These are phyloP conservation scores for Beauveria australis DNA, from an alignment of 2,329 filamentous ascomycete genomes.

Conservation along the genomic window DNA sequence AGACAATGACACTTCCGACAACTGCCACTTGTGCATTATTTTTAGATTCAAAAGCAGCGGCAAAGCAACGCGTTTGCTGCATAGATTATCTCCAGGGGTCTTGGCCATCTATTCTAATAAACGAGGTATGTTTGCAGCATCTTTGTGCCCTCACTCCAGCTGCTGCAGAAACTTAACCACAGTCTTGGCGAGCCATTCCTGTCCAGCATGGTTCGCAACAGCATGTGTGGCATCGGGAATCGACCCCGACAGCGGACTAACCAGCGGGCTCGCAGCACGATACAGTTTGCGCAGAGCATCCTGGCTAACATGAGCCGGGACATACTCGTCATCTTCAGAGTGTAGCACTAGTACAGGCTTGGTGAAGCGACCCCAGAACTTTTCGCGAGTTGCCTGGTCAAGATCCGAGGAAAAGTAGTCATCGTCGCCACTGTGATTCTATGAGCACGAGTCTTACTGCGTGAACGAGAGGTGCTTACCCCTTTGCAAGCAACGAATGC, in stretches of 20 bases:
- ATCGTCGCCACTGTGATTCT: constrained; percentile 54
- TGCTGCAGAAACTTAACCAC: constrained; percentile 38
- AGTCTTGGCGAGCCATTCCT: constrained; percentile 40
- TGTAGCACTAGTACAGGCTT: constrained; percentile 57
- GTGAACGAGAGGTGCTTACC: constrained; percentile 30
- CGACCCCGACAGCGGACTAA: constrained; percentile 42
- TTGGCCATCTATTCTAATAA: too few relatives aligned
- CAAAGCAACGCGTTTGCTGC: too few relatives aligned
- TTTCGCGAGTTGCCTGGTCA: constrained; percentile 41
- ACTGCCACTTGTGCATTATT: too few relatives aligned
- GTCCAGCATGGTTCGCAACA: constrained; percentile 36
- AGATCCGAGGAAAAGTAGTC: constrained; percentile 84
- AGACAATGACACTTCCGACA: too few relatives aligned
- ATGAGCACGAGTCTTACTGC: not conserved
- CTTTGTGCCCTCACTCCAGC: constrained; percentile 9
- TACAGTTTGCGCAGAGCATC: constrained; percentile 49
- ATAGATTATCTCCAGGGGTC: too few relatives aligned
- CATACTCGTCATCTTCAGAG: constrained; percentile 57
- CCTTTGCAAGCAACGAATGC: constrained; percentile 39
- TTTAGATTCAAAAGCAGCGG: too few relatives aligned
- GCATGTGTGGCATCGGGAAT: constrained; percentile 47
- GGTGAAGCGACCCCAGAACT: constrained; percentile 58
- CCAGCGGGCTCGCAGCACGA: constrained; percentile 35
- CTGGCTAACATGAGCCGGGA: constrained; percentile 52
- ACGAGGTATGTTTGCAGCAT: not conserved